Evolutionary conservation across 768 basidiomycete species (phyloP), one percentile per base, ranked within the genome.

Genomic region (Trametes punicea): DNA sequence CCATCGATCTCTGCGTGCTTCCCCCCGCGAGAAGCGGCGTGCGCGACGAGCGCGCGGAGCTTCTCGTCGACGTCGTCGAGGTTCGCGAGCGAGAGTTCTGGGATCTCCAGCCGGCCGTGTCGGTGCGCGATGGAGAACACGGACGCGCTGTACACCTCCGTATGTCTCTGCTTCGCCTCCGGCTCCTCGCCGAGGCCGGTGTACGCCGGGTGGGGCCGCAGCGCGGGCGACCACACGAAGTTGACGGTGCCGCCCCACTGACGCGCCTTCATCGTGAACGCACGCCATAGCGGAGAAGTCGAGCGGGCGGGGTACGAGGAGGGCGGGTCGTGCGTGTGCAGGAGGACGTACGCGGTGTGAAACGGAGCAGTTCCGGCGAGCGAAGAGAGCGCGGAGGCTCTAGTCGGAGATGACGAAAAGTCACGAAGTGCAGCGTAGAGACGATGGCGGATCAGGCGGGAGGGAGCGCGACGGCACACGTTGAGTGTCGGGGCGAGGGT

Each of bases 241-340:
- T 88, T 88, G 59, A 84, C 81, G 2, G 78, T 57, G 5, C 78
- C 83, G 6, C 81, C 81, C 75, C 75, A 81, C 63, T 72, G 70
- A 29, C 67, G 62, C 6, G 73, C 71, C 18, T 71, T 71, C 9
- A 77, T 66, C 52, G 77, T 76, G 33, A 88, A 70, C 9, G 73
- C 76, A 16, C 77, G 74, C 39, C 82, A 80, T 1, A 87, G 56
- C 2, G 77, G 71, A 3, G 65, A 67, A 25, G 34, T 48, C 0
- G 83, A 80, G 2, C 74, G 68, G 29, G 76, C 62, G 2, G 84
- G 78, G 60, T 81, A 85, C 10, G 66, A 48, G 8, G 73, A 62
- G 0, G 84, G 84, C 6, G 83, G 76, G 6, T 73, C 64, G 1
- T 68, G 62, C 2, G 81, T 70, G 64, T 83, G 80, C 10, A 88